Percentiles rank a stretch among this genome's conserved stretches.
Evolutionary conservation across 1,139 yeast genomes (phyloP).

Genomic region (Candida sp.): DNA sequence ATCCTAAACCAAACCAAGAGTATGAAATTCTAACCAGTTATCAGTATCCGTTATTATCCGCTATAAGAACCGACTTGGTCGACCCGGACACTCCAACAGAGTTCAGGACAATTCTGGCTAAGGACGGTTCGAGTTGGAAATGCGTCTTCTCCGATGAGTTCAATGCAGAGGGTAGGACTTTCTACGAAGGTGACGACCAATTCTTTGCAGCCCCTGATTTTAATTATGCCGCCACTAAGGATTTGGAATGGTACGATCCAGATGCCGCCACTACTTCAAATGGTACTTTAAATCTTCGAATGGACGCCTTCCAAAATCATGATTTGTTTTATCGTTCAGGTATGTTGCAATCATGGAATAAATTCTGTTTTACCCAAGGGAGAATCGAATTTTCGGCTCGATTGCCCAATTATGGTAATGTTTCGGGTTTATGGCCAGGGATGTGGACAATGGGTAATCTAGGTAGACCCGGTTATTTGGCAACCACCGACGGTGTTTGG

Average conservation of each 20-base stretch:
- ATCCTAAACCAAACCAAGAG: constrained; percentile 18
- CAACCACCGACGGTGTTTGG: constrained; percentile 85
- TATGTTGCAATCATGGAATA: constrained; percentile 85
- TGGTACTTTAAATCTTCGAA: constrained; percentile 61
- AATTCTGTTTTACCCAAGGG: constrained; percentile 79
- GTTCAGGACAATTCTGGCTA: constrained; percentile 43
- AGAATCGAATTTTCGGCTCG: constrained; percentile 64
- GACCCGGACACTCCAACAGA: constrained; percentile 77
- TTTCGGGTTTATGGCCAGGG: constrained; percentile 88
- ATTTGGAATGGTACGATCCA: constrained; percentile 87
- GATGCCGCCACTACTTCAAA: constrained; percentile 70
- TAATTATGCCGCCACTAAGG: constrained; percentile 76
- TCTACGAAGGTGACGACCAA: constrained; percentile 81
- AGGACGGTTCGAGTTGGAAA: constrained; percentile 61
- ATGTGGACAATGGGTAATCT: constrained; percentile 85
- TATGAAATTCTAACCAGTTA: constrained; percentile 54
- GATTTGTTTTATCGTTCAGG: constrained; percentile 75
- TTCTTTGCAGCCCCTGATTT: constrained; percentile 76
- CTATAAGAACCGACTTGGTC: constrained; percentile 58
- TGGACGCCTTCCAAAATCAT: constrained; percentile 76
- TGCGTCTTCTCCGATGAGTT: constrained; percentile 84
- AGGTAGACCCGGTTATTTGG: constrained; percentile 80
- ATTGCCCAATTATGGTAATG: constrained; percentile 67
- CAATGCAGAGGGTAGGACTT: constrained; percentile 77
- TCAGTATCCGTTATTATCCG: constrained; percentile 55